These are phyloP conservation scores for Solanum sitiens DNA, from an alignment of 257 asterid genomes.

Conservation along the genomic window DNA sequence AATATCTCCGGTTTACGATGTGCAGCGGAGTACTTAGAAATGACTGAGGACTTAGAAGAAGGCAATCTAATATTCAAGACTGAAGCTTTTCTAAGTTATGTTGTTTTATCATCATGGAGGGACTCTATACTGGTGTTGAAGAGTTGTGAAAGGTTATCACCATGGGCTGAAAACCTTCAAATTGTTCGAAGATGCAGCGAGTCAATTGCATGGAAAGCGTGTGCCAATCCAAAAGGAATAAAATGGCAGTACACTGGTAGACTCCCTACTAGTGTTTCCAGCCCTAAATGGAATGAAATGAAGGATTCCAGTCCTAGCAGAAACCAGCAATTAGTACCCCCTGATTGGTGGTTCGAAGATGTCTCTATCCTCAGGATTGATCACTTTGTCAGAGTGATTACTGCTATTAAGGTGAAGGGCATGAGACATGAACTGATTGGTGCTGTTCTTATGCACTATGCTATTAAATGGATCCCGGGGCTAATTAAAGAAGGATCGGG, in stretches of 20 bases:
- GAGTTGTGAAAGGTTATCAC: slow-evolving; percentile 69
- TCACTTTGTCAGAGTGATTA: slow-evolving; percentile 74
- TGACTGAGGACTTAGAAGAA: slow-evolving; percentile 96
- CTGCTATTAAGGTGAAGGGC: slow-evolving; percentile 89
- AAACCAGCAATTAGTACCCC: slow-evolving; percentile 49
- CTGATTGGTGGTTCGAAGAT: slow-evolving; percentile 98
- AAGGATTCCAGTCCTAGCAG: slow-evolving; percentile 72
- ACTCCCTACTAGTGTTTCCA: slow-evolving; percentile 37
- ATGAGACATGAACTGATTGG: slow-evolving; percentile 83
- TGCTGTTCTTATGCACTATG: slow-evolving; percentile 63
- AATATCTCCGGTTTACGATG: slow-evolving; percentile 82
- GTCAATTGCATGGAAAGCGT: slow-evolving; percentile 95
- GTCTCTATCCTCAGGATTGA: slow-evolving; percentile 77
- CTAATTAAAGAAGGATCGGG: slow-evolving; percentile 38
- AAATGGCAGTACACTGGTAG: slow-evolving; percentile 87
- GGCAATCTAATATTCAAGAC: slow-evolving; percentile 93
- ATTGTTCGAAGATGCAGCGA: slow-evolving; percentile 87
- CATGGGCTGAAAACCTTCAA: slow-evolving; percentile 94
- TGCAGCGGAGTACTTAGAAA: slow-evolving; percentile 83
- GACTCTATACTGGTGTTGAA: slow-evolving; percentile 77
- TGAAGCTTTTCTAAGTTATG: slow-evolving; percentile 92
- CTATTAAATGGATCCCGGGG: slow-evolving; percentile 68
- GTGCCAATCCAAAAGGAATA: slow-evolving; percentile 92
- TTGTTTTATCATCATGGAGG: slow-evolving; percentile 87
- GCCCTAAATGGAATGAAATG: slow-evolving; percentile 80